Percentiles rank a stretch among this genome's conserved stretches.
Evolutionary conservation across 768 basidiomycete genomes (phyloP).

Genomic region (Calocybe cyanea): DNA sequence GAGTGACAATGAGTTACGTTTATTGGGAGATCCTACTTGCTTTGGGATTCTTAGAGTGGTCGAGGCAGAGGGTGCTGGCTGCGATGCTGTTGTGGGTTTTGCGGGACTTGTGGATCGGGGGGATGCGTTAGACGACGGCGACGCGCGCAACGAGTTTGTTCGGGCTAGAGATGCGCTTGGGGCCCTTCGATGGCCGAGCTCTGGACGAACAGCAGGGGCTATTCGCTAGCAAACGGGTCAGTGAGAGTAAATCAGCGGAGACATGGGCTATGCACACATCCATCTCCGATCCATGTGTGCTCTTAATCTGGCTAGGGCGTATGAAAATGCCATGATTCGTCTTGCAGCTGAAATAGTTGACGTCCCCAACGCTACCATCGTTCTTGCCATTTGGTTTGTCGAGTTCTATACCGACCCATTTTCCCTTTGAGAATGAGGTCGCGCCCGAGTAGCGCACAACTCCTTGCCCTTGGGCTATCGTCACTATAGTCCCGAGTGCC

Average conservation of each 20-base stretch:
- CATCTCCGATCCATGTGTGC: slow-evolving; percentile 45
- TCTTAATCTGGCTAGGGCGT: slow-evolving; percentile 77
- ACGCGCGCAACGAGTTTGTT: slow-evolving; percentile 33
- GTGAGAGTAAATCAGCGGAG: not conserved
- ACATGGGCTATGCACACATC: slow-evolving; percentile 17
- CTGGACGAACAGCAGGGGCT: slow-evolving; percentile 24
- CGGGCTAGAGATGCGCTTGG: slow-evolving; percentile 44
- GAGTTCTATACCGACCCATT: slow-evolving; percentile 95
- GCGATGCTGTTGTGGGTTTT: slow-evolving; percentile 33
- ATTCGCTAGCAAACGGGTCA: slow-evolving; percentile 20
- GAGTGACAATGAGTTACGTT: slow-evolving; percentile 45
- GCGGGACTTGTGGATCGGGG: slow-evolving; percentile 66
- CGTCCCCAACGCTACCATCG: slow-evolving; percentile 81
- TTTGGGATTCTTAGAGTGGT: slow-evolving; percentile 19
- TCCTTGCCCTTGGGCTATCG: slow-evolving; percentile 77
- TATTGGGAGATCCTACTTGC: slow-evolving; percentile 50
- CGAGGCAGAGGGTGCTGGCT: slow-evolving; percentile 20
- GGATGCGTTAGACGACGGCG: slow-evolving; percentile 45
- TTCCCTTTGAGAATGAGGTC: slow-evolving; percentile 82
- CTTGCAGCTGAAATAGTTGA: slow-evolving; percentile 79
- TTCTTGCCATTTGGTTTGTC: slow-evolving; percentile 88
- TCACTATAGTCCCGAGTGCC: slow-evolving; percentile 69
- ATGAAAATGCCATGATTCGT: slow-evolving; percentile 85
- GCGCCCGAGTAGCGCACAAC: slow-evolving; percentile 81
- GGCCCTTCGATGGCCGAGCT: slow-evolving; percentile 56